Percentiles rank a stretch among this genome's conserved stretches.
These are phyloP conservation scores for Hordeum vulgare DNA, from an alignment of 176 grass and related monocot genomes.

Conservation along the genomic window DNA sequence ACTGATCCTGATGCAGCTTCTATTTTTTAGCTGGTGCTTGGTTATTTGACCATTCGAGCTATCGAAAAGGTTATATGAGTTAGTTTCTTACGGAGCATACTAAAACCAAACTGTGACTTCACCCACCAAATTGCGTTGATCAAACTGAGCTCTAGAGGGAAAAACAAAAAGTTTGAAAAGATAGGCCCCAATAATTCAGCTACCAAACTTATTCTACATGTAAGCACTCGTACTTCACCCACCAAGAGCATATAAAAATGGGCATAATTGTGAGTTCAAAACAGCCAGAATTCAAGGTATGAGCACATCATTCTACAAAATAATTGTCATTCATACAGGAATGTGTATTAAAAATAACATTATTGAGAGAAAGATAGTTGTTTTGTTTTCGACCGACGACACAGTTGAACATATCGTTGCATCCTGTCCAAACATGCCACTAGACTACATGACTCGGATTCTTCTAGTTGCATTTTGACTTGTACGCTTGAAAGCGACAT, in stretches of 20 bases:
- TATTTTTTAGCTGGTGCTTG: neutral
- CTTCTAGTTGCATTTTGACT: neutral
- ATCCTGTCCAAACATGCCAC: neutral
- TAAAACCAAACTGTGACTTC: neutral
- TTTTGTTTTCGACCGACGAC: neutral
- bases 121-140: neutral
- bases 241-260: neutral
- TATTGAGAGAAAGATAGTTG: neutral
- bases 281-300: neutral
- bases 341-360: neutral
- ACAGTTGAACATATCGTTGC: neutral
- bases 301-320: neutral
- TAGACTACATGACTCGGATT: neutral
- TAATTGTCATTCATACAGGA: neutral
- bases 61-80: neutral
- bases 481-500: neutral
- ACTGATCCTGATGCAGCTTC: neutral
- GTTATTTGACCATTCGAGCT: neutral
- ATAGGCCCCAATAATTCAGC: slow-evolving; percentile 5
- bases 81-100: neutral
- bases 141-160: neutral
- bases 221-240: neutral
- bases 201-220: neutral
- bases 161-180: neutral
- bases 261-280: neutral